phyloP scores from a whole-genome alignment of 2,329 filamentous ascomycete species.

The Claviceps arundinis region DNA sequence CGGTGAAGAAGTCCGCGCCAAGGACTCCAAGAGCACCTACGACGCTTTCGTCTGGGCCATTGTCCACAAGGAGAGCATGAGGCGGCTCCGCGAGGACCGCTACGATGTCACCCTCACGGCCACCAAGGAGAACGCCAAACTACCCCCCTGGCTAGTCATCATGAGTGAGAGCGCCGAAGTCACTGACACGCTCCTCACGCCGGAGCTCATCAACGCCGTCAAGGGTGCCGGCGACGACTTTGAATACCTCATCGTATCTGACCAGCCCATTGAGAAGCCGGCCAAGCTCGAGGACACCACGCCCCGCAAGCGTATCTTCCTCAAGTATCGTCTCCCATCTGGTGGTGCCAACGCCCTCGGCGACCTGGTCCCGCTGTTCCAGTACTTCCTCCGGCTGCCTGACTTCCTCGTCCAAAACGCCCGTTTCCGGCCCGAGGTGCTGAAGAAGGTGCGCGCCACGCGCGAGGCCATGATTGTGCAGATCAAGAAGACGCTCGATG shows the following conservation, averaged over 20 bases:
- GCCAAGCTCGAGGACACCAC: slow-evolving; percentile 69
- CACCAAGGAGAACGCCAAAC: slow-evolving; percentile 84
- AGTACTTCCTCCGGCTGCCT: slow-evolving; percentile 70
- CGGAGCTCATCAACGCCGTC: slow-evolving; percentile 73
- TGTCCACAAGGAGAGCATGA: slow-evolving; percentile 93
- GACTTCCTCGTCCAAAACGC: slow-evolving; percentile 64
- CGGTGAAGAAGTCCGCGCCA: slow-evolving; percentile 37
- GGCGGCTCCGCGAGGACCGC: slow-evolving; percentile 74
- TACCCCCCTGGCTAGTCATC: slow-evolving; percentile 79
- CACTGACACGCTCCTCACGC: slow-evolving; percentile 72
- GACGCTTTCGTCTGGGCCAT: slow-evolving; percentile 92
- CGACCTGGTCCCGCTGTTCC: slow-evolving; percentile 59
- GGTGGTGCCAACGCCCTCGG: slow-evolving; percentile 42
- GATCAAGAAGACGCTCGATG: slow-evolving; percentile 68
- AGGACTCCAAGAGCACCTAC: slow-evolving; percentile 54
- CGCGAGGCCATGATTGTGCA: slow-evolving; percentile 71
- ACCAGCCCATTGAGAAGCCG: slow-evolving; percentile 82
- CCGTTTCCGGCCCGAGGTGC: slow-evolving; percentile 82
- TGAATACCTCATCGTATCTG: slow-evolving; percentile 78
- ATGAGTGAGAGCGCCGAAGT: slow-evolving; percentile 98
- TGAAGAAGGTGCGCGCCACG: slow-evolving; percentile 66
- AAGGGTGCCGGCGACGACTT: slow-evolving; percentile 63
- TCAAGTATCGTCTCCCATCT: slow-evolving; percentile 59
- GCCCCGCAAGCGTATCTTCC: slow-evolving; percentile 75
- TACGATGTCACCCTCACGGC: slow-evolving; percentile 89